phyloP scores from a whole-genome alignment of 148 eudicot species.

The Dysphania ambrosioides region DNA sequence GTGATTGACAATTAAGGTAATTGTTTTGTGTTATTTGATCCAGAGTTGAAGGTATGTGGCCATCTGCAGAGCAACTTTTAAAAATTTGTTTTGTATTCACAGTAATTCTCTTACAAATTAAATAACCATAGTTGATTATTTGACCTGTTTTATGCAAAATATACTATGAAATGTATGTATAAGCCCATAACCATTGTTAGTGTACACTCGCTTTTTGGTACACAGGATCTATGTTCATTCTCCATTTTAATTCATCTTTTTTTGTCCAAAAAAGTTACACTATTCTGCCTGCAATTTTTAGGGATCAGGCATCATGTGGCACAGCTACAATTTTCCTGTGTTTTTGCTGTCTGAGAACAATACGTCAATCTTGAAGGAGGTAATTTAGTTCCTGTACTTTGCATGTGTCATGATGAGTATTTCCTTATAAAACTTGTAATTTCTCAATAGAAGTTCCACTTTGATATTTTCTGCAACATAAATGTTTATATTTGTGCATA shows the following conservation, averaged over 20 bases:
- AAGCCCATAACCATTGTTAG: background rate
- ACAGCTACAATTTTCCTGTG: conserved; percentile 72
- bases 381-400: conserved; percentile 25
- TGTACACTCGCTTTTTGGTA: background rate
- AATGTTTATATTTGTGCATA: background rate
- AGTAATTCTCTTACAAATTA: no score
- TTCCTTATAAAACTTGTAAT: background rate
- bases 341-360: conserved; percentile 60
- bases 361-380: conserved; percentile 59
- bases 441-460: background rate
- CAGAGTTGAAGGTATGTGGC: no score
- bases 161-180: background rate
- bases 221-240: background rate
- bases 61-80: no score
- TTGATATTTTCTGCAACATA: background rate
- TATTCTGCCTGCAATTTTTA: conserved; percentile 30
- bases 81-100: no score
- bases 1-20: no score
- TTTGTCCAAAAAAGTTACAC: background rate
- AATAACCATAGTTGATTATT: no score
- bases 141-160: background rate
- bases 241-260: background rate
- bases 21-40: no score
- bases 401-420: background rate
- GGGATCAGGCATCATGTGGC: conserved; percentile 92